Evolutionary conservation across 2,329 filamentous ascomycete genomes (phyloP), one percentile per base, ranked within the genome.

Genomic region (Penicillium digitatum): DNA sequence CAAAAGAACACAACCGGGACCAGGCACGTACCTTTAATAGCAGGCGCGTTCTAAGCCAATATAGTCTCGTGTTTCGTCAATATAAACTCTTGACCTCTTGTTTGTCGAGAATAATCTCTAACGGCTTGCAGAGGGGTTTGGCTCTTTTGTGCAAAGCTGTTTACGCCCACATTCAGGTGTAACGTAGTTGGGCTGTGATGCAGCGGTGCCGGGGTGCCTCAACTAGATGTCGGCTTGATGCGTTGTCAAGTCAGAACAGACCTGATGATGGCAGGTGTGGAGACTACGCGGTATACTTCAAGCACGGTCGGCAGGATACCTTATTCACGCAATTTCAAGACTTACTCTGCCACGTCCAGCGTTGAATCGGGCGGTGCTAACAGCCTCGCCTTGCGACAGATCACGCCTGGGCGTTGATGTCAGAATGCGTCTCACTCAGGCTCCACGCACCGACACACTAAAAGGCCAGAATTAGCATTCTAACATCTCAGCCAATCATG

Each of bases 141-240:
- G 53, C 55, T 66, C 64, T 71, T 72, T 70, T 70, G 66, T 65
- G 66, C 63, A 63, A 63, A 69, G 62, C 54, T 55, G 53, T 63
- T 61, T 62, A 68, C 62, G 61, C 62, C 62, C 62, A 66, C 60
- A 22, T 63, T 60, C 52, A 63, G 65, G 63, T 71, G 69, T 71
- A 71, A 73, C 69, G 70, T 72, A 71, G 73, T 77, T 75, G 74
- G 74, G 74, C 74, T 73, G 66, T 71, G 70, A 71, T 75, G 74
- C 74, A 77, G 72, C 62, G 64, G 63, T 66, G 62, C 62, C 65
- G 69, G 71, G 64, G 70, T 54, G 51, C 44, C 61, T 66, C 69
- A 67, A 69, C 62, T 62, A 64, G 60, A 64, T 59, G 65, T 40
- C 51, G 51, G 45, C 64, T 66, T 69, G 72, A 76, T 77, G 74